Evolutionary conservation across 192 early-diverging fungal genomes (phyloP).

Genomic region (Umbelopsis sp.): DNA sequence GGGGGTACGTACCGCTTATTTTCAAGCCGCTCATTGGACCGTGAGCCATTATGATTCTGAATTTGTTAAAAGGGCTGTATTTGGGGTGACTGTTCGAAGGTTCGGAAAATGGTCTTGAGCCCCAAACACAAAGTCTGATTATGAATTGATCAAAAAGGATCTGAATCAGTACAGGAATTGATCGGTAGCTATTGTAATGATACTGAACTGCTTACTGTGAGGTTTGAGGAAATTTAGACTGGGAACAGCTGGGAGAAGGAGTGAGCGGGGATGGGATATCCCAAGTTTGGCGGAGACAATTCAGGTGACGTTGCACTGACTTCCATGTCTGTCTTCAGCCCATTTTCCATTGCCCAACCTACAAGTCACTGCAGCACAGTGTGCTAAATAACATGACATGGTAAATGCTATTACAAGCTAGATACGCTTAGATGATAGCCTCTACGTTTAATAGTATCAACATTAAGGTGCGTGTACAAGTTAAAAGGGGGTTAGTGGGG

Average conservation of each 20-base stretch:
- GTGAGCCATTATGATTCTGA: conserved; percentile 30
- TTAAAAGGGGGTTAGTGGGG: too few species aligned
- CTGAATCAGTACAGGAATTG: not conserved
- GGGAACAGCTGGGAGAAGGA: not conserved
- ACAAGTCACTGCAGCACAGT: not conserved
- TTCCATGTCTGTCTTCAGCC: conserved; percentile 2
- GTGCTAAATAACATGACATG: not conserved
- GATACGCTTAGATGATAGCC: too few species aligned
- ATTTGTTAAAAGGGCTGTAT: not conserved
- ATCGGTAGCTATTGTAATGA: not conserved
- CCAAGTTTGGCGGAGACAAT: conserved; percentile 14
- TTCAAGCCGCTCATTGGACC: conserved; percentile 44
- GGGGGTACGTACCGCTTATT: conserved; percentile 27
- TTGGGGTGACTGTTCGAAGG: conserved; percentile 17
- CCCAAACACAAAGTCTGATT: conserved; percentile 13
- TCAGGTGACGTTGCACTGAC: conserved; percentile 19
- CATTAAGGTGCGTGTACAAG: too few species aligned
- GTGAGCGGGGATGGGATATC: conserved; percentile 14
- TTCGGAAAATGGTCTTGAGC: conserved; percentile 6
- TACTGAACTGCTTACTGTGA: not conserved
- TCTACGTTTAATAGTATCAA: too few species aligned
- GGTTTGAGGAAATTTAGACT: not conserved
- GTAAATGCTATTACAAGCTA: not conserved
- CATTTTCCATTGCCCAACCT: not conserved
- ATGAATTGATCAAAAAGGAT: not conserved